These are phyloP conservation scores for Fonsecaea monophora DNA, from an alignment of 2,329 filamentous ascomycete species.

Conservation along the genomic window DNA sequence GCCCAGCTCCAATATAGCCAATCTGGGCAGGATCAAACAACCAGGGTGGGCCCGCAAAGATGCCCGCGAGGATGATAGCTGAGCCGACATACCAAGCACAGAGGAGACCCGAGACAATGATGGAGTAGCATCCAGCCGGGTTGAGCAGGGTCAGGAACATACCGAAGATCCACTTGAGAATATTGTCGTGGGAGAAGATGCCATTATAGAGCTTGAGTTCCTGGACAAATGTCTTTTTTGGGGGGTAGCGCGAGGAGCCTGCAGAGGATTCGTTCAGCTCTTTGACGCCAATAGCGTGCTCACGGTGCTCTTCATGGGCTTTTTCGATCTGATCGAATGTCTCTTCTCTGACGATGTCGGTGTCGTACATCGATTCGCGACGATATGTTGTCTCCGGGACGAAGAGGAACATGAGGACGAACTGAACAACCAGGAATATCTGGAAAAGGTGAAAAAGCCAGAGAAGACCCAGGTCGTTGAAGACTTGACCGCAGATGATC, in stretches of 20 bases:
- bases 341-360: constrained; percentile 28
- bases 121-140: constrained; percentile 41
- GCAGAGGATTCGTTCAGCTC: constrained; percentile 13
- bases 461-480: constrained; percentile 32
- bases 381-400: constrained; percentile 41
- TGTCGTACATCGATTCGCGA: constrained; percentile 37
- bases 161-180: constrained; percentile 42
- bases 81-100: constrained; percentile 41
- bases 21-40: constrained; percentile 42
- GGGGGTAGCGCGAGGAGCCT: constrained; percentile 10
- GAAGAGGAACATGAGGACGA: constrained; percentile 40
- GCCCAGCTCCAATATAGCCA: constrained; percentile 39
- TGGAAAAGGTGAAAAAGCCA: constrained; percentile 39
- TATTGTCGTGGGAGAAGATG: constrained; percentile 30
- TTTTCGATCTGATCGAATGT: constrained; percentile 23
- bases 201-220: constrained; percentile 37
- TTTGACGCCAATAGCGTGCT: constrained; percentile 20
- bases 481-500: constrained; percentile 41
- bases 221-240: constrained; percentile 36
- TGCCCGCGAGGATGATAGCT: constrained; percentile 42
- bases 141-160: constrained; percentile 44
- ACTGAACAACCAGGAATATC: constrained; percentile 39
- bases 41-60: constrained; percentile 44
- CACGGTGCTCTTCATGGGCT: constrained; percentile 14
- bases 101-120: constrained; percentile 34